A percentile compares a stretch with the other conserved stretches of the same genome.
Evolutionary conservation across 495 filamentous ascomycete genomes (phyloP).

Genomic region (Cladorrhinum samala): DNA sequence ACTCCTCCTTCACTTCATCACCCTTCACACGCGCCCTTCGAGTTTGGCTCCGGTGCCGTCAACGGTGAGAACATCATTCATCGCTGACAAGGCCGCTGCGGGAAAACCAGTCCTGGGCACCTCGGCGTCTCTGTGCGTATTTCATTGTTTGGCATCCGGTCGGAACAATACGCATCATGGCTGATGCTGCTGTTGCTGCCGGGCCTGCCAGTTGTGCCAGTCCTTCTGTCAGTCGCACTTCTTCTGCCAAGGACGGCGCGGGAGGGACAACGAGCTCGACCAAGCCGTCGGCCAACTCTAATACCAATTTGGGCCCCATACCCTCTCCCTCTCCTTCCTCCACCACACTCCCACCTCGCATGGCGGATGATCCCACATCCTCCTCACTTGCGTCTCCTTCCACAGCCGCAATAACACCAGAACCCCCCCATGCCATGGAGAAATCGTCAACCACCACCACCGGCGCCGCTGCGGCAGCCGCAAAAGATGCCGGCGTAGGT

Average conservation of each 20-base stretch:
- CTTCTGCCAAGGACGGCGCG: constrained; percentile 25
- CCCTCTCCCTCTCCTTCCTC: constrained; percentile 8
- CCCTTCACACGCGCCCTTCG: constrained; percentile 4
- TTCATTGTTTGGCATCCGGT: constrained; percentile 4
- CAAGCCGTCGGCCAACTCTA: constrained; percentile 17
- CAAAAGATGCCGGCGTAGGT: constrained; percentile 31
- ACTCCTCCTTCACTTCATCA: constrained; percentile 2
- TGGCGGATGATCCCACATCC: background rate
- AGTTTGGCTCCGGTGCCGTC: background rate
- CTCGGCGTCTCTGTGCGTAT: background rate
- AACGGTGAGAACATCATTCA: background rate
- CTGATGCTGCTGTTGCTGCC: background rate
- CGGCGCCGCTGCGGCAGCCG: constrained; percentile 1
- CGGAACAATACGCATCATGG: too few species aligned
- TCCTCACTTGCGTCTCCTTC: background rate
- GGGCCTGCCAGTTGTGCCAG: background rate
- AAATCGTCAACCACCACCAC: background rate
- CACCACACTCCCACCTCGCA: background rate
- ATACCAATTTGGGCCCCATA: constrained; percentile 11
- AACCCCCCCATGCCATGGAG: background rate
- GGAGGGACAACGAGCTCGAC: constrained; percentile 15
- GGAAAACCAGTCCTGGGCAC: background rate
- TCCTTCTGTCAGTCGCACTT: constrained; percentile 20
- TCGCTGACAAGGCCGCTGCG: constrained; percentile 9
- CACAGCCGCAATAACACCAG: background rate